Evolutionary conservation across 345 rosid species (phyloP), one percentile per base, ranked within the genome.

Genomic region (Cochlearia excelsa): DNA sequence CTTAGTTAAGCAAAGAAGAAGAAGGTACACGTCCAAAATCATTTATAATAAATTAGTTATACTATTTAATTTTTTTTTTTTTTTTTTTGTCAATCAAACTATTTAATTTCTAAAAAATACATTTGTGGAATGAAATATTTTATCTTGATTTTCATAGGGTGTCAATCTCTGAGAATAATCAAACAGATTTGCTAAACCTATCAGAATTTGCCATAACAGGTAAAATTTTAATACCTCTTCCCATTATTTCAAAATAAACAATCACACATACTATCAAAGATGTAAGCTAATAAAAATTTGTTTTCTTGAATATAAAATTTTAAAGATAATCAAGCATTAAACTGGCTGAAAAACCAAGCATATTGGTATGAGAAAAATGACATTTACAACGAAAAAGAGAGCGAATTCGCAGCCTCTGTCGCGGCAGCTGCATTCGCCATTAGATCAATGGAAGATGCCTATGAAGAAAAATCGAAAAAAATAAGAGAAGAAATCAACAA

Each of bases 341-440:
- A 57, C 61, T 68, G 77, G 88, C 69, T 82, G 42, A 57, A 61
- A 34, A 66, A 66, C 28, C 85, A 72, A 57, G 31, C 72, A 57
- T 47, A 73, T 11, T 54, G 78, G 73, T 54, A 65, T 61, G 77
- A 70, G 76, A 77, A 63, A 55, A 62, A 63, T 57, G 65, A 70
- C 26, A 4, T 33, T 31, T 70, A 63, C 59, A 8, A 70, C 53
- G 64, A 70, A 37, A 51, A 59, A 57, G 74, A 79, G 4, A 51
- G 68, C 2, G 82, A 80, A 70, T 77, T 69, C 35, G 82, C 84
- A 34, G 62, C 63, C 46, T 83, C 87, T 40, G 85, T 85, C 34
- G 90, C 86, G 31, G 93, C 90, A 4, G 74, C 70, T 45, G 79
- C 93, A 46, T 82, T 67, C 30, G 72, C 79, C 35, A 60, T 85